Evolutionary conservation across 2,329 filamentous ascomycete species (phyloP).

Genomic region (Aureobasidium sp.): DNA sequence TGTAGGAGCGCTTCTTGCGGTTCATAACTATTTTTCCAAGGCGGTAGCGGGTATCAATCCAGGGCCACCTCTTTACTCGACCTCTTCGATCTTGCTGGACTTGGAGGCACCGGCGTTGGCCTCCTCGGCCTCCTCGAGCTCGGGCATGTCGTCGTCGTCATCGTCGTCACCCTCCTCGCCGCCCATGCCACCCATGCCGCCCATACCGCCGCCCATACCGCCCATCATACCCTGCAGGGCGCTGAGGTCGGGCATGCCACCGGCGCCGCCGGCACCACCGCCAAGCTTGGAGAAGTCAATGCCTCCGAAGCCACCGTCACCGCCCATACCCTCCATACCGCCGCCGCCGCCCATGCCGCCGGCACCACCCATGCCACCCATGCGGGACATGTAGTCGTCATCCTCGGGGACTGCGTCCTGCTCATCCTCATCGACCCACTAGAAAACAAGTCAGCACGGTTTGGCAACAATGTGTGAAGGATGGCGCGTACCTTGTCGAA

Average conservation of each 20-base stretch:
- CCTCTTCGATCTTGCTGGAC: slow-evolving; percentile 38
- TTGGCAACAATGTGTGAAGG: background rate
- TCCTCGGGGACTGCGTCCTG: slow-evolving; percentile 84
- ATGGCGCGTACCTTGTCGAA: slow-evolving; percentile 74
- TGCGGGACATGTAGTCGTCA: slow-evolving; percentile 50
- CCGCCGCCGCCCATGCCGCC: slow-evolving; percentile 41
- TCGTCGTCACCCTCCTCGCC: slow-evolving; percentile 30
- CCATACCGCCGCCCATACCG: slow-evolving; percentile 13
- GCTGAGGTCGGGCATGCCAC: slow-evolving; percentile 29
- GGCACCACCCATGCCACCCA: slow-evolving; percentile 33
- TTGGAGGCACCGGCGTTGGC: slow-evolving; percentile 18
- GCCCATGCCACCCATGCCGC: slow-evolving; percentile 12
- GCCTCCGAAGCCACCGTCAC: slow-evolving; percentile 65
- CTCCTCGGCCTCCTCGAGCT: slow-evolving; percentile 58
- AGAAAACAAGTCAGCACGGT: background rate
- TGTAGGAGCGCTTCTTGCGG: background rate
- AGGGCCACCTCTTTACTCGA: slow-evolving; percentile 23
- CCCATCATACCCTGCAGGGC: slow-evolving; percentile 15
- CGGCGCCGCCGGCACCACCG: slow-evolving; percentile 19
- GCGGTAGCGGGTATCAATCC: background rate
- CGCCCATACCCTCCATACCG: slow-evolving; percentile 52
- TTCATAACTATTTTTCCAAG: slow-evolving; percentile 8
- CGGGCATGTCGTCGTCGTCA: slow-evolving; percentile 65
- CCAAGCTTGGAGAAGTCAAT: slow-evolving; percentile 93
- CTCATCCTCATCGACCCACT: slow-evolving; percentile 98